Percentiles rank a stretch among this genome's conserved stretches.
Evolutionary conservation across 2,329 filamentous ascomycete genomes (phyloP).

Genomic region (Aureobasidium sp.): DNA sequence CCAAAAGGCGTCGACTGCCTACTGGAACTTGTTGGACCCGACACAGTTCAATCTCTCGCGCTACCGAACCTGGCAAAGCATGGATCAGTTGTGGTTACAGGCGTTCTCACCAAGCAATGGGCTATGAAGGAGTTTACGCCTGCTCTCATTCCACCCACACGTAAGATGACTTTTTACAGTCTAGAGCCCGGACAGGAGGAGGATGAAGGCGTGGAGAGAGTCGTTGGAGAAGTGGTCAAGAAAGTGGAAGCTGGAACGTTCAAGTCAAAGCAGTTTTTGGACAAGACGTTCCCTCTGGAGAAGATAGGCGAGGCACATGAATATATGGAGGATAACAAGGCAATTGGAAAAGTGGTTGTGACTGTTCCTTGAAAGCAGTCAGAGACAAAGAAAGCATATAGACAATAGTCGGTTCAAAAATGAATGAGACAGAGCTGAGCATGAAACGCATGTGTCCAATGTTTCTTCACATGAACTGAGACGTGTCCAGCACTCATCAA

Average conservation of each 20-base stretch:
- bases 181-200: constrained; percentile 9
- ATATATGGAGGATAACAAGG: constrained; percentile 12
- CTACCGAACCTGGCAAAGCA: constrained; percentile 5
- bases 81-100: constrained; percentile 13
- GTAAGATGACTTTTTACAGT: constrained; percentile 14
- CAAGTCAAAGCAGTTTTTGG: constrained; percentile 7
- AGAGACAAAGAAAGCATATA: neutral
- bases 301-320: neutral
- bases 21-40: constrained; percentile 11
- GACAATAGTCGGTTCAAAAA: neutral
- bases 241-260: constrained; percentile 8
- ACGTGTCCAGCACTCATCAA: neutral
- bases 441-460: neutral
- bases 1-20: constrained; percentile 11
- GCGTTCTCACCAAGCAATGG: constrained; percentile 13
- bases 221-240: neutral
- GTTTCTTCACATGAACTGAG: neutral
- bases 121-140: constrained; percentile 5
- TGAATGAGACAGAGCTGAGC: neutral
- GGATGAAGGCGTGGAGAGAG: constrained; percentile 3
- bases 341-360: constrained; percentile 7
- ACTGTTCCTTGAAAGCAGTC: neutral
- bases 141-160: constrained; percentile 8
- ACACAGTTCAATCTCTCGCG: neutral
- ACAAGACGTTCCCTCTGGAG: constrained; percentile 3